phyloP scores from a whole-genome alignment of 2,329 filamentous ascomycete genomes.

The Fusarium camptoceras region DNA sequence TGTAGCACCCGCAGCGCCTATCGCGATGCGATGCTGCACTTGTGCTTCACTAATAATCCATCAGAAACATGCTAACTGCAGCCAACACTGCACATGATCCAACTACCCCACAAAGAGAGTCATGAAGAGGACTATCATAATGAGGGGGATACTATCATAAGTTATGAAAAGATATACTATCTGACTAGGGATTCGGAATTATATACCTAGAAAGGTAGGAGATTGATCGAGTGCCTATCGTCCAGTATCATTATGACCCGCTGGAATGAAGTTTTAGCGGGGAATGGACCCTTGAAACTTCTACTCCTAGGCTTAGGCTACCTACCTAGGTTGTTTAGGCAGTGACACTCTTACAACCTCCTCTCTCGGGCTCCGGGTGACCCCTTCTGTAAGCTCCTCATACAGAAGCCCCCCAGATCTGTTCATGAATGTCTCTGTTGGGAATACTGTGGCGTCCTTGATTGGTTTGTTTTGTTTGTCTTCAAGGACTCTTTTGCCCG shows the following conservation, averaged over 20 bases:
- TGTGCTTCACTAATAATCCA: conserved; percentile 22
- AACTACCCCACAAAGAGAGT: conserved; percentile 23
- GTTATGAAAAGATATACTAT: background rate
- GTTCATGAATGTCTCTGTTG: conserved; percentile 13
- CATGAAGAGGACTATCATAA: conserved; percentile 21
- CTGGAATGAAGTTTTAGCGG: conserved; percentile 25
- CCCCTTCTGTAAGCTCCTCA: conserved; percentile 1
- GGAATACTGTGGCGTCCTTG: conserved; percentile 9
- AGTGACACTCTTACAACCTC: conserved; percentile 1
- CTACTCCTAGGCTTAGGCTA: background rate
- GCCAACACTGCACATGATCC: conserved; percentile 34
- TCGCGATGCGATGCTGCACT: conserved; percentile 34
- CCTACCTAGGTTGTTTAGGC: conserved; percentile 8
- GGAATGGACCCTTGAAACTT: conserved; percentile 36
- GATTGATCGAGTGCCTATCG: background rate
- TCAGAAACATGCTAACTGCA: conserved; percentile 5
- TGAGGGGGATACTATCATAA: background rate
- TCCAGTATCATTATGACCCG: background rate
- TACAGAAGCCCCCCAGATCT: conserved; percentile 7
- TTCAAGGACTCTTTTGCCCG: conserved; percentile 10
- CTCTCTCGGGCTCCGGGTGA: conserved; percentile 16
- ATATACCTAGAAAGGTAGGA: background rate
- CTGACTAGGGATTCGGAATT: background rate
- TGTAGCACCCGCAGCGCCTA: conserved; percentile 38
- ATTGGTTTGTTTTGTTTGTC: conserved; percentile 26